A percentile compares a stretch with the other conserved stretches of the same genome.
phyloP scores from a whole-genome alignment of 495 filamentous ascomycete genomes.

The Neurospora africana region DNA sequence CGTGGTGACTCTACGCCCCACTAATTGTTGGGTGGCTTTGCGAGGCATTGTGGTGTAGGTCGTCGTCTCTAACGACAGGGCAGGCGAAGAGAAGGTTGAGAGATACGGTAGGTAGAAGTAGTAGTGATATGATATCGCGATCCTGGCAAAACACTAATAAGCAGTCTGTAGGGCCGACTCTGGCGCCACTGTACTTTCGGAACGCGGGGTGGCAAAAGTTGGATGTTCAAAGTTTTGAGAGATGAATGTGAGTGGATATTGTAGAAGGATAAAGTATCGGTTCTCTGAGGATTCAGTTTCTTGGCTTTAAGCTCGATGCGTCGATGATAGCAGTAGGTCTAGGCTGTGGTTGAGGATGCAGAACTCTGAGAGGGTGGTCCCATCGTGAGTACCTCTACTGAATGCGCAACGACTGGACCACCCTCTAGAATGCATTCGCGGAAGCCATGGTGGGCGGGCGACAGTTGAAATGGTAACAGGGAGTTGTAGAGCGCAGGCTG shows the following conservation, averaged over 20 bases:
- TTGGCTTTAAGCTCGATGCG: conserved; percentile 14
- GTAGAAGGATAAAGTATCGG: background rate
- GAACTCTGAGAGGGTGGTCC: conserved; percentile 37
- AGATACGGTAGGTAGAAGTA: background rate
- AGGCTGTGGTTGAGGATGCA: conserved; percentile 13
- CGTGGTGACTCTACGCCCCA: background rate
- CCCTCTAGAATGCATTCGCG: conserved; percentile 41
- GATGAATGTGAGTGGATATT: background rate
- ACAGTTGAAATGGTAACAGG: conserved; percentile 7
- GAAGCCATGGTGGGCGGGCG: conserved; percentile 27
- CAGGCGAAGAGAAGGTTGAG: background rate
- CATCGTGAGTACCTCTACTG: conserved; percentile 37
- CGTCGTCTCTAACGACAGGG: background rate
- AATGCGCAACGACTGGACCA: conserved; percentile 31
- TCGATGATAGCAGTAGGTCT: conserved; percentile 1
- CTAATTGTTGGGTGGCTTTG: conserved; percentile 5
- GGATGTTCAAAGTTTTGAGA: background rate
- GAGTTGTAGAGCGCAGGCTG: background rate
- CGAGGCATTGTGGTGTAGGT: conserved; percentile 22
- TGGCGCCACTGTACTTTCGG: background rate
- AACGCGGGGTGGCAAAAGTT: background rate
- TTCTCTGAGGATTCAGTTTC: background rate
- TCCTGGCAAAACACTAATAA: background rate
- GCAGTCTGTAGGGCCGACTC: background rate
- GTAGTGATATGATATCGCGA: background rate